Percentiles rank a stretch among this genome's conserved stretches.
Conservation (phyloP, 345 rosid species). For the Punica granatum region DNA sequence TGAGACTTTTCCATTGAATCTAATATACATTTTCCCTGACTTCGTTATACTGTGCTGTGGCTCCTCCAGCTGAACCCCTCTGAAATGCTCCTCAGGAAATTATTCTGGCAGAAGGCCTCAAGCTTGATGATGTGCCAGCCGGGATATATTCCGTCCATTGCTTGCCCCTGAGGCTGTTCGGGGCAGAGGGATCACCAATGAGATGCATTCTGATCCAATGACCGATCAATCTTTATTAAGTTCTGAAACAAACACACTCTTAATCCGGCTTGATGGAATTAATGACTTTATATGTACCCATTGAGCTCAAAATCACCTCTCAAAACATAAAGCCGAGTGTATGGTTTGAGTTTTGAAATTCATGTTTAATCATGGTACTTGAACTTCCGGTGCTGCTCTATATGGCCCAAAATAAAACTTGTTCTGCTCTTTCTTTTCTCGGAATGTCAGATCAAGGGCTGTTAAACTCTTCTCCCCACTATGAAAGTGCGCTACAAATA, state of each 20-base stretch:
- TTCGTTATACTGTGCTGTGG: not conserved
- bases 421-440: not conserved
- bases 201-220: slow-evolving; percentile 68
- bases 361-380: no score
- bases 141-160: slow-evolving; percentile 62
- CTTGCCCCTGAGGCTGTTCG: slow-evolving; percentile 53
- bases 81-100: slow-evolving; percentile 30
- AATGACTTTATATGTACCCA: no score
- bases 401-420: no score
- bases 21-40: not conserved
- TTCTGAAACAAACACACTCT: no score
- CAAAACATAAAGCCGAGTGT: no score
- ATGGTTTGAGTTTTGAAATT: no score
- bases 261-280: no score
- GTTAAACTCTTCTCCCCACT: not conserved
- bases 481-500: no score
- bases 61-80: not conserved
- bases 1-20: slow-evolving; percentile 14
- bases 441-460: not conserved
- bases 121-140: slow-evolving; percentile 45
- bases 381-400: no score
- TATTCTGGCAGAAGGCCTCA: slow-evolving; percentile 56
- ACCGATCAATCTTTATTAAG: slow-evolving; percentile 2
- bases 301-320: no score
- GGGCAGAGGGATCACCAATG: slow-evolving; percentile 58